These are phyloP conservation scores for Gloeophyllum trabeum DNA, from an alignment of 768 basidiomycete genomes.

Conservation along the genomic window DNA sequence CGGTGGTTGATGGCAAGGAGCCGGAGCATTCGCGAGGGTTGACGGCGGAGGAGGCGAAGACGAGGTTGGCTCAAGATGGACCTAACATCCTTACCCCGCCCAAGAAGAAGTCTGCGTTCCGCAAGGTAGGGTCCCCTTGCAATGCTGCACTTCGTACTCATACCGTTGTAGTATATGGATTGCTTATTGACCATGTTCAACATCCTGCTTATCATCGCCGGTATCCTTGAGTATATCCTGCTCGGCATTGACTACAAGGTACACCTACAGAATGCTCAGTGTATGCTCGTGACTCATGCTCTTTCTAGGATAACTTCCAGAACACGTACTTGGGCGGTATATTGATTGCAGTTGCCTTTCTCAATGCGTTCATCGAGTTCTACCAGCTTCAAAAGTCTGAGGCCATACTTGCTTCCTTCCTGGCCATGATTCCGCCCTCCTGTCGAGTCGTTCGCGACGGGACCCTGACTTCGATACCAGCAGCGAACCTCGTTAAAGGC, in stretches of 20 bases:
- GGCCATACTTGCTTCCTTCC: conserved; percentile 59
- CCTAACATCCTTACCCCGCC: conserved; percentile 56
- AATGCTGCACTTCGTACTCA: conserved; percentile 3
- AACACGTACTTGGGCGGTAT: conserved; percentile 66
- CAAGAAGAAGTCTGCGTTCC: conserved; percentile 51
- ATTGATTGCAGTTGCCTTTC: conserved; percentile 53
- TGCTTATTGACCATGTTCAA: conserved; percentile 54
- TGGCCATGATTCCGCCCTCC: conserved; percentile 64
- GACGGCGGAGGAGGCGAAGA: conserved; percentile 37
- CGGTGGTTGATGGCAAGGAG: conserved; percentile 41
- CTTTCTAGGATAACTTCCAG: conserved; percentile 37
- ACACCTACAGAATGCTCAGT: too few species aligned
- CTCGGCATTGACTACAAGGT: conserved; percentile 54
- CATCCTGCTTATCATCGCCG: conserved; percentile 54
- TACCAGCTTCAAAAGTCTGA: conserved; percentile 65
- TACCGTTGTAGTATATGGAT: conserved; percentile 40
- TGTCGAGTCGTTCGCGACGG: conserved; percentile 54
- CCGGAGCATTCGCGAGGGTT: conserved; percentile 40
- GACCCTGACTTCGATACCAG: conserved; percentile 41
- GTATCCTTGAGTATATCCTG: conserved; percentile 53
- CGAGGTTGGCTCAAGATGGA: conserved; percentile 44
- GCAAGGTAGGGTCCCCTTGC: conserved; percentile 32
- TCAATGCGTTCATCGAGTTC: conserved; percentile 64
- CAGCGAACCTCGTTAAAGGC: conserved; percentile 52
- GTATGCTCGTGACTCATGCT: background rate